Percentiles rank a stretch among this genome's conserved stretches.
Conservation (phyloP, 352 stramenopile genomes). For the Phytophthora parvispora region DNA sequence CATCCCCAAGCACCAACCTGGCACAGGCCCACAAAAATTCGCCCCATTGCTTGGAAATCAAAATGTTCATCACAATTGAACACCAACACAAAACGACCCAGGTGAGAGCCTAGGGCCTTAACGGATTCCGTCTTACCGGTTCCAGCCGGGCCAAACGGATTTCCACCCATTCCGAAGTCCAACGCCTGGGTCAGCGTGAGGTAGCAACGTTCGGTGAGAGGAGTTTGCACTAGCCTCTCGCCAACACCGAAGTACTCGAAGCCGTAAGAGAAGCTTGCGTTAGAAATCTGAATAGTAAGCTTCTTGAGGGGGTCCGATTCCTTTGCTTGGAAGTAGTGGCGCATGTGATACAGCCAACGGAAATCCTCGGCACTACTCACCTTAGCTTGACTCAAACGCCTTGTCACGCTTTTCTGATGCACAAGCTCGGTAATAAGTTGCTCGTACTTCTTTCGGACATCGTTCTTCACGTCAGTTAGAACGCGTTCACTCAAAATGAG, state of each 20-base stretch:
- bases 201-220: conserved; percentile 99
- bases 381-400: conserved; percentile 89
- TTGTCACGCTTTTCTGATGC: conserved; percentile 98
- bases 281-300: conserved; percentile 98
- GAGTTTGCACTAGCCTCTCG: conserved; percentile 99
- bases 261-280: conserved; percentile 99
- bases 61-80: conserved; percentile 99
- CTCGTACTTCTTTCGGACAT: conserved; percentile 99
- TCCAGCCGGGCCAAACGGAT: conserved; percentile 99
- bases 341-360: conserved; percentile 99
- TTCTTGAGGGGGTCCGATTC: conserved; percentile 92
- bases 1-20: conserved; percentile 99
- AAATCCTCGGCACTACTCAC: conserved; percentile 95
- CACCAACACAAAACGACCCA: conserved; percentile 99
- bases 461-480: conserved; percentile 94
- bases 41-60: conserved; percentile 99
- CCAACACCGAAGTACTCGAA: conserved; percentile 99
- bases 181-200: conserved; percentile 99
- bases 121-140: conserved; percentile 99
- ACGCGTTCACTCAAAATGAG: conserved; percentile 98
- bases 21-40: conserved; percentile 99
- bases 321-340: conserved; percentile 96
- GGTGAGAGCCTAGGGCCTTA: conserved; percentile 98
- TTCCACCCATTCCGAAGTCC: conserved; percentile 99
- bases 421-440: conserved; percentile 99